These are phyloP conservation scores for Moricandia arvensis DNA, from an alignment of 345 rosid species.

Conservation along the genomic window DNA sequence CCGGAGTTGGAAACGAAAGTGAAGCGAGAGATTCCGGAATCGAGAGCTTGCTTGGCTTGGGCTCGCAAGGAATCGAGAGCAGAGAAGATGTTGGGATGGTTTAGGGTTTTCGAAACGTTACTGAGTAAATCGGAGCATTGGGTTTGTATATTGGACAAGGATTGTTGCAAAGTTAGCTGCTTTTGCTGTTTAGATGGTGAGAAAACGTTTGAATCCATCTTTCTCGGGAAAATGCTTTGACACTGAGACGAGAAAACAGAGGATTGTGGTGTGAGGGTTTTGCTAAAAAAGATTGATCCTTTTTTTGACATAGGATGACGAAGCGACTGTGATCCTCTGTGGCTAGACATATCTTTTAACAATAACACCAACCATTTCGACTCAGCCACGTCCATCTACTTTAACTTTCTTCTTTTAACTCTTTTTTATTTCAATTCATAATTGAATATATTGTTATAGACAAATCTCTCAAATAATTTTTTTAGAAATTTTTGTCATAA, in stretches of 20 bases:
- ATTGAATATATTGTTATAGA: too few species aligned
- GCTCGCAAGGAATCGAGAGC: slow-evolving; percentile 41
- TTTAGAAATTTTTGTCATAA: too few species aligned
- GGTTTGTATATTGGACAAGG: slow-evolving; percentile 43
- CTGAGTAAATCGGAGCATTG: slow-evolving; percentile 55
- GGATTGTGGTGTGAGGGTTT: not conserved
- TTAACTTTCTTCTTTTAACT: too few species aligned
- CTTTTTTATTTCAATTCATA: too few species aligned
- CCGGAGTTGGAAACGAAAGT: slow-evolving; percentile 20
- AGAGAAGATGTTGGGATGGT: slow-evolving; percentile 37
- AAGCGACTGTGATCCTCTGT: slow-evolving; percentile 4
- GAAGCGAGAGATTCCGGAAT: slow-evolving; percentile 34
- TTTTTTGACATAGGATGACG: not conserved
- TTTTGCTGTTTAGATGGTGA: slow-evolving; percentile 37
- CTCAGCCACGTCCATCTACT: not conserved
- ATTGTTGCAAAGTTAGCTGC: slow-evolving; percentile 44
- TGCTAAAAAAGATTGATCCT: slow-evolving; percentile 2
- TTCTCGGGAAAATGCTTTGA: slow-evolving; percentile 32
- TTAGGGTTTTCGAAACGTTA: slow-evolving; percentile 36
- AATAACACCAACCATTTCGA: not conserved
- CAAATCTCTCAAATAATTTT: too few species aligned
- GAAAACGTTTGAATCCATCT: slow-evolving; percentile 42
- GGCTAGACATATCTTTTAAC: not conserved
- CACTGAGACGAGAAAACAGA: not conserved
- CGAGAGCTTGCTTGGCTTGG: slow-evolving; percentile 37